Conservation (phyloP, 2,329 filamentous ascomycete species). For the Chrysoporthe puriensis region DNA sequence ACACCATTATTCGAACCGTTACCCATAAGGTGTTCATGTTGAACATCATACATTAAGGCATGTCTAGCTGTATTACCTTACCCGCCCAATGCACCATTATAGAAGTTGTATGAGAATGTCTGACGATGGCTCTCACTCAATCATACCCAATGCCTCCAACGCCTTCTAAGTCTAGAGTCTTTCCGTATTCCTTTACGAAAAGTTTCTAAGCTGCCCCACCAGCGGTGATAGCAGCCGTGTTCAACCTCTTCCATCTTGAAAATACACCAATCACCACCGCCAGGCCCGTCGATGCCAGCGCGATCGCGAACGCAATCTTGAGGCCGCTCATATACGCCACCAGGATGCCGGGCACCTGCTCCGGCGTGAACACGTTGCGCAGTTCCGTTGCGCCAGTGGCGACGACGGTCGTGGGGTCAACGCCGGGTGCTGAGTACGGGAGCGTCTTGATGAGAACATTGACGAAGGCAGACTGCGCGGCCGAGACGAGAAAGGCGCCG, state of each 20-base stretch:
- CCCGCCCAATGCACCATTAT: not conserved
- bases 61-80: not conserved
- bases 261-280: conserved; percentile 13
- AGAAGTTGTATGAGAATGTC: not conserved
- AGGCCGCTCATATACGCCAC: conserved; percentile 53
- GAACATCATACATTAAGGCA: too few species aligned
- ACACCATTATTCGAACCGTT: too few species aligned
- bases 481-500: conserved; percentile 51
- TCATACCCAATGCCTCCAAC: not conserved
- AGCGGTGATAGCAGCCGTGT: conserved; percentile 18
- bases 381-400: conserved; percentile 53
- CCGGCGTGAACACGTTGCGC: conserved; percentile 46
- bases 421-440: conserved; percentile 34
- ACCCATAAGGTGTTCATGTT: too few species aligned
- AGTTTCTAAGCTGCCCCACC: conserved; percentile 10
- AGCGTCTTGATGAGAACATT: conserved; percentile 40
- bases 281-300: conserved; percentile 11
- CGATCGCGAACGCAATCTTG: conserved; percentile 22
- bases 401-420: conserved; percentile 38
- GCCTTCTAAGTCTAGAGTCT: not conserved
- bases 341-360: conserved; percentile 54
- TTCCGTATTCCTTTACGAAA: too few species aligned
- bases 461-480: conserved; percentile 44
- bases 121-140: not conserved
- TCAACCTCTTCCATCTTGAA: conserved; percentile 25